phyloP scores from a whole-genome alignment of 768 basidiomycete species.

The Clathrus columnatus region DNA sequence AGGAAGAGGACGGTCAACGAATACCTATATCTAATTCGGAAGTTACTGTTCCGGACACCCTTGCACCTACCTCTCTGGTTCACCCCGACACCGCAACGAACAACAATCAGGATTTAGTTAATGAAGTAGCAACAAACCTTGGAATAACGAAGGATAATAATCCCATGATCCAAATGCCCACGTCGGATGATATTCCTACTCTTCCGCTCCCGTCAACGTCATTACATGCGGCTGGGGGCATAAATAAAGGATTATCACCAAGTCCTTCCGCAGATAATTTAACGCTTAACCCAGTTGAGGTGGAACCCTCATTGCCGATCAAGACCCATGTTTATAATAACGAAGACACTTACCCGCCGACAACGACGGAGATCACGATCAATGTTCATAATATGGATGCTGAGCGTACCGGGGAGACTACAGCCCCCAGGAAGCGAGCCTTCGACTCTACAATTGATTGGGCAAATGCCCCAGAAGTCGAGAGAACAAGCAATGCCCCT shows the following conservation, averaged over 20 bases:
- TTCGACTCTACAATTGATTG: slow-evolving; percentile 16
- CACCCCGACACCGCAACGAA: too few species aligned
- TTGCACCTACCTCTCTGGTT: too few species aligned
- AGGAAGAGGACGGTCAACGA: slow-evolving; percentile 20
- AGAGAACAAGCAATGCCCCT: background rate
- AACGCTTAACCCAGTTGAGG: slow-evolving; percentile 52
- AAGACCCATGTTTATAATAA: background rate
- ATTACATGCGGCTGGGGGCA: background rate
- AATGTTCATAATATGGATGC: background rate
- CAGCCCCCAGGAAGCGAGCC: slow-evolving; percentile 24
- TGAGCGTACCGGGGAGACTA: background rate
- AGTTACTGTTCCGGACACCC: too few species aligned
- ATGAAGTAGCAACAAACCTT: too few species aligned
- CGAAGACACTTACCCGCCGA: background rate
- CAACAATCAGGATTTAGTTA: too few species aligned
- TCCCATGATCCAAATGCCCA: too few species aligned
- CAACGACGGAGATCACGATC: background rate
- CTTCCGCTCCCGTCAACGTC: slow-evolving; percentile 8
- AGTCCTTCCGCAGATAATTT: slow-evolving; percentile 23
- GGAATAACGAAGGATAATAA: too few species aligned
- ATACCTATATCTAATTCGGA: too few species aligned
- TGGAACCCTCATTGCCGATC: background rate
- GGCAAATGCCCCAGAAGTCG: slow-evolving; percentile 22
- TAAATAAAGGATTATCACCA: background rate
- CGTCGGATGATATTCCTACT: too few species aligned